Base-by-base conservation (phyloP, 140 eudicot species). In the Stevia rebaudiana region DNA sequence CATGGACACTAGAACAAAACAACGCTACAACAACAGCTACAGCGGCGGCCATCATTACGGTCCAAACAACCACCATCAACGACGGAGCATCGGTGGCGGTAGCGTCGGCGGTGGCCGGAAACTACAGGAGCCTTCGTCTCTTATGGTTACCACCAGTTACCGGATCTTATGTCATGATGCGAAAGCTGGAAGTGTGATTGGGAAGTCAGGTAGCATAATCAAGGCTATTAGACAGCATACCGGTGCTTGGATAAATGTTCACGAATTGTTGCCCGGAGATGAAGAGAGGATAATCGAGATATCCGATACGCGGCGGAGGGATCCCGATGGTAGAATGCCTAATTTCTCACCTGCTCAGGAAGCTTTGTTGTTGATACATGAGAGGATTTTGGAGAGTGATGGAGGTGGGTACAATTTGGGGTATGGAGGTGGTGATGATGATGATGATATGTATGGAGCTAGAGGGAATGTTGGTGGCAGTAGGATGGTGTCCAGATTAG, bases 211-310 rank as follows among this genome's bases (percentile, higher is more conserved):
- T 51, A 88, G 97, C 28, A 92, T 88, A n/a, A 92, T 92, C 11
- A 88, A 92, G 72, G 87, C 95, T 0, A 88, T 92, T 24, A 76
- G 99, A 48, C 99, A 92, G 53, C 97, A 92, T 47, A 92, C 99
- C 0, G 99, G 99, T 0, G 99, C 99, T 33, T 92, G 95, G 97
- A 81, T 92, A 61, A 92, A 88, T 46, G 95, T 92, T 5, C 96
- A 88, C 46, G 99, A 92, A 70, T 44, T 85, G 67, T 43, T 80
- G 44, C 84, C 94, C 0, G 97, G 97, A 0, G 99, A 92, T 43
- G 99, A 92, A 63, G 99, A 88, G 84, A 71, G 97, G 54, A 92
- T 92, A 18, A 92, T 92, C 37, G 99, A 92, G 95, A 83, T 92
- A 11, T 88, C 99, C 3, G 99, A 92, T 53, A 85, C 95, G 0